Conservation (phyloP, 2,329 filamentous ascomycete species). For the Fusarium sambucinum region DNA sequence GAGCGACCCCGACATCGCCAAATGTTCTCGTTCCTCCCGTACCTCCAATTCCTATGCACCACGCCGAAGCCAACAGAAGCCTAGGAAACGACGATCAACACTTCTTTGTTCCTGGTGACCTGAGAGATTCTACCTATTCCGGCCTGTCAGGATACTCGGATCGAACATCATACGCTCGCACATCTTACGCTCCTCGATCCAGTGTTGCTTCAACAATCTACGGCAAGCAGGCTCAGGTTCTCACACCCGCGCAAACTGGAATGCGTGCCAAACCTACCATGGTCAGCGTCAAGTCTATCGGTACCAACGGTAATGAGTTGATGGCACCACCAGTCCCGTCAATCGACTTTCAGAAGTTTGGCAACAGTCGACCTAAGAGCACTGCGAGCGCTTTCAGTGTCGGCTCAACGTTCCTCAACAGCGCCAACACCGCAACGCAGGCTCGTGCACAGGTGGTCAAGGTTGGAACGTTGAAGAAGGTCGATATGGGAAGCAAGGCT, state of each 20-base stretch:
- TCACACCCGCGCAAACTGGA: constrained; percentile 86
- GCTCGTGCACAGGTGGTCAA: constrained; percentile 71
- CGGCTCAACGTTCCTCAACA: constrained; percentile 76
- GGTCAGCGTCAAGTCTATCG: constrained; percentile 86
- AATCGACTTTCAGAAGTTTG: constrained; percentile 75
- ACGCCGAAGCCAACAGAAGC: constrained; percentile 62
- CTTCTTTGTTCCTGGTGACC: constrained; percentile 91
- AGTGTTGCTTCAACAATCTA: constrained; percentile 95
- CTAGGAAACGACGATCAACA: constrained; percentile 79
- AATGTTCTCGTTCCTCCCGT: constrained; percentile 89
- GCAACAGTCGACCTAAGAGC: constrained; percentile 62
- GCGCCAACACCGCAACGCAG: constrained; percentile 69
- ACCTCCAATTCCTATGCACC: constrained; percentile 83
- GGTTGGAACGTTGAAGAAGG: constrained; percentile 66
- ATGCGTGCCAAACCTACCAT: constrained; percentile 90
- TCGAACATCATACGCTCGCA: constrained; percentile 70
- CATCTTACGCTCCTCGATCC: constrained; percentile 70
- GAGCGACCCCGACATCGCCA: constrained; percentile 85
- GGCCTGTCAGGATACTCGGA: constrained; percentile 74
- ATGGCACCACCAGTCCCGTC: constrained; percentile 77
- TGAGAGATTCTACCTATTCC: constrained; percentile 92
- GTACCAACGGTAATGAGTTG: constrained; percentile 64
- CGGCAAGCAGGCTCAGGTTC: constrained; percentile 86
- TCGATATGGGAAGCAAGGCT: constrained; percentile 55
- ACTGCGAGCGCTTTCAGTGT: constrained; percentile 72